These are phyloP conservation scores for Phialemonium atrogriseum DNA, from an alignment of 2,329 filamentous ascomycete genomes.

Conservation along the genomic window DNA sequence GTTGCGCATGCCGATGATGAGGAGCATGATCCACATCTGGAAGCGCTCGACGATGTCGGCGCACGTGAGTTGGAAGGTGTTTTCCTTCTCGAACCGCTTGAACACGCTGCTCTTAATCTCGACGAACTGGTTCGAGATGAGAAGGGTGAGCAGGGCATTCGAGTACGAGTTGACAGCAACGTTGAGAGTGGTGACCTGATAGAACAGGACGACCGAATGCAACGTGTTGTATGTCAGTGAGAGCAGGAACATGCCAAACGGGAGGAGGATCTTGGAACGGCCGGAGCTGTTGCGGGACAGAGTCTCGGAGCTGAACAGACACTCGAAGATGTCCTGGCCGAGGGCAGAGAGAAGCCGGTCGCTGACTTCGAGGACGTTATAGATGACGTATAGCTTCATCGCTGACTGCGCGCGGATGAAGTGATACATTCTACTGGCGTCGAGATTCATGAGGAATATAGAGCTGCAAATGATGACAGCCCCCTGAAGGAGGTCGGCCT, in stretches of 20 bases:
- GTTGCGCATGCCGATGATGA: constrained; percentile 93
- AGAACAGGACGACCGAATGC: constrained; percentile 84
- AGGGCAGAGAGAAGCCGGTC: constrained; percentile 85
- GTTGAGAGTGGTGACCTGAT: constrained; percentile 95
- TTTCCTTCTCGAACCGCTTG: constrained; percentile 98
- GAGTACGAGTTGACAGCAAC: constrained; percentile 98
- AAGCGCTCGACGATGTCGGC: constrained; percentile 96
- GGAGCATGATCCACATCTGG: constrained; percentile 93
- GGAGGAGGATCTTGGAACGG: constrained; percentile 81
- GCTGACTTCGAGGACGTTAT: constrained; percentile 90
- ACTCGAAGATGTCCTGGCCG: constrained; percentile 93
- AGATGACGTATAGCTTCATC: constrained; percentile 98
- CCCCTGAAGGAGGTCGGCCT: constrained; percentile 90
- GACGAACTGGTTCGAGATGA: constrained; percentile 96
- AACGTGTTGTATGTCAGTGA: constrained; percentile 81
- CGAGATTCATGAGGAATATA: constrained; percentile 76
- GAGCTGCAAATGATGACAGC: constrained; percentile 82
- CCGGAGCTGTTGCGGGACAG: constrained; percentile 81
- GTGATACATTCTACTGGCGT: constrained; percentile 97
- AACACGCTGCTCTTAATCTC: constrained; percentile 98
- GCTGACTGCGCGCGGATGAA: constrained; percentile 92
- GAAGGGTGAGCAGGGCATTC: constrained; percentile 82
- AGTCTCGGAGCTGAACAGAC: constrained; percentile 87
- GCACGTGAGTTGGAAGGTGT: constrained; percentile 91
- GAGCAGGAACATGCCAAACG: constrained; percentile 84